These are phyloP conservation scores for Backusella australiensis DNA, from an alignment of 192 early-diverging fungal genomes.

Conservation along the genomic window DNA sequence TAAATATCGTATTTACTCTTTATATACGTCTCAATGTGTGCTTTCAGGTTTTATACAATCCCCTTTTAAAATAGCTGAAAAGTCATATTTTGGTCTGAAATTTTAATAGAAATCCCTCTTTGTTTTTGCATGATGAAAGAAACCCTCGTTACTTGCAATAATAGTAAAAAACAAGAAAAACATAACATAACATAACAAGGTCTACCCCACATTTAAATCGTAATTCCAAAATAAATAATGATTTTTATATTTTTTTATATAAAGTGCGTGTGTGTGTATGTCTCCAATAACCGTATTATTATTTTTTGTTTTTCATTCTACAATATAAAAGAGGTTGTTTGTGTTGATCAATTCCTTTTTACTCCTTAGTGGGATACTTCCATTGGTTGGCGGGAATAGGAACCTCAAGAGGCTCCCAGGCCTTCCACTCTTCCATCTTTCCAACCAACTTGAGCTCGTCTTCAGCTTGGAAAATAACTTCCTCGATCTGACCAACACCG, in stretches of 20 bases:
- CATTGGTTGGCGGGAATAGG: conserved; percentile 81
- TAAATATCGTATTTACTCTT: neutral
- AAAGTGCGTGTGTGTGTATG: neutral
- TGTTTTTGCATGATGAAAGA: neutral
- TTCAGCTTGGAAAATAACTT: conserved; percentile 84
- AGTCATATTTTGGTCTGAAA: too few species aligned
- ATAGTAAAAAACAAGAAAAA: neutral
- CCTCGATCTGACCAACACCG: conserved; percentile 86
- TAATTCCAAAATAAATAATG: neutral
- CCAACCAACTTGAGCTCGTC: conserved; percentile 81
- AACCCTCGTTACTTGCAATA: too few species aligned
- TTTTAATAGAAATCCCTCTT: too few species aligned
- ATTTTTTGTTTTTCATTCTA: neutral
- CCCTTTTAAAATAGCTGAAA: too few species aligned
- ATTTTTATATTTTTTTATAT: neutral
- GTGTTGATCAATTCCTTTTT: neutral
- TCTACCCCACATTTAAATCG: neutral
- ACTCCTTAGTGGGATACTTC: conserved; percentile 50
- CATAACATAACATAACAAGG: too few species aligned
- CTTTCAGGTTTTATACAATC: too few species aligned
- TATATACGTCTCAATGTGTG: too few species aligned
- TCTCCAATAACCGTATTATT: neutral
- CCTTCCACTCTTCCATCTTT: conserved; percentile 88
- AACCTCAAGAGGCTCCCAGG: conserved; percentile 73
- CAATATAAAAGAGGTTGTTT: conserved; percentile 2